Evolutionary conservation across 768 basidiomycete genomes (phyloP).

Genomic region (Pholiota molesta): DNA sequence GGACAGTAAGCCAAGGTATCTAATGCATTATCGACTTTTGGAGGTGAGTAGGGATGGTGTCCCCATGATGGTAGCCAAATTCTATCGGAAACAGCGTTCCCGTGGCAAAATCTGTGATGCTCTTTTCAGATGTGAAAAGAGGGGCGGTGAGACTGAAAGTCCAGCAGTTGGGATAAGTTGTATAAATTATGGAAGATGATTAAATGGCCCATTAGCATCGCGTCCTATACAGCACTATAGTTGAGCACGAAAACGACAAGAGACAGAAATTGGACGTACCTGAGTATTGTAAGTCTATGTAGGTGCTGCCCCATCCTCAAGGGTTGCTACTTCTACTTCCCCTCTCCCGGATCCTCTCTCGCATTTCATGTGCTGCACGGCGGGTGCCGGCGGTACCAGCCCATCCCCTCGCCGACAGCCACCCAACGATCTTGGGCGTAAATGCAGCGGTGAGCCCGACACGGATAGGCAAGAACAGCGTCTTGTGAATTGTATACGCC

Average conservation of each 20-base stretch:
- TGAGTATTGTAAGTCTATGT: neutral
- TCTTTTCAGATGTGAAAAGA: neutral
- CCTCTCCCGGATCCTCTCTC: slow-evolving; percentile 43
- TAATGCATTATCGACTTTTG: slow-evolving; percentile 1
- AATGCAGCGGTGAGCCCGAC: slow-evolving; percentile 86
- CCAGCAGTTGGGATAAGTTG: neutral
- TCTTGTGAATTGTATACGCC: slow-evolving; percentile 97
- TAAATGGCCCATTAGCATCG: neutral
- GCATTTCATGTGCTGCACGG: slow-evolving; percentile 60
- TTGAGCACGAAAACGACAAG: neutral
- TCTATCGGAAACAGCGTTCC: neutral
- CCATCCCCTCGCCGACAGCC: slow-evolving; percentile 85
- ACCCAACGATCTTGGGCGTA: slow-evolving; percentile 85
- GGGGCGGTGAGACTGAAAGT: neutral
- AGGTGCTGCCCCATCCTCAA: neutral
- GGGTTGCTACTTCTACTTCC: slow-evolving; percentile 10
- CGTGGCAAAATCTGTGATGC: neutral
- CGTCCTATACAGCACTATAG: neutral
- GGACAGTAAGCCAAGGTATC: neutral
- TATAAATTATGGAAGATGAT: neutral
- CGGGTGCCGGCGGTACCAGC: slow-evolving; percentile 70
- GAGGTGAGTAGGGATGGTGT: neutral
- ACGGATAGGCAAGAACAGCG: slow-evolving; percentile 84
- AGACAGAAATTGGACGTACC: neutral
- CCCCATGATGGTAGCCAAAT: neutral